phyloP scores from a whole-genome alignment of 495 filamentous ascomycete species.

The Aspergillus bridgeri region DNA sequence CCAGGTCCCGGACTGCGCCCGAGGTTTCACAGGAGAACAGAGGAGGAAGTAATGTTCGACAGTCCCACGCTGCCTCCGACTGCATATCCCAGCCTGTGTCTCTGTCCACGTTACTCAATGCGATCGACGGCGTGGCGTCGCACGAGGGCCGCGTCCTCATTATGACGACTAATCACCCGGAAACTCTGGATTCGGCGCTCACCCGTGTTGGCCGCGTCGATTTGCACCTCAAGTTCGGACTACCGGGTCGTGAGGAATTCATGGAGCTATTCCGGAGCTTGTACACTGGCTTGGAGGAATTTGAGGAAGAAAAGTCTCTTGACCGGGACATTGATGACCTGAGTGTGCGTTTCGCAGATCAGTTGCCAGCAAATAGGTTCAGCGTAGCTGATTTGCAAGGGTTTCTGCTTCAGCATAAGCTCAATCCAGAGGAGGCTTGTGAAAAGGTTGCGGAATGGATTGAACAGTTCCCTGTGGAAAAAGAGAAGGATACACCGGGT shows the following conservation, averaged over 20 bases:
- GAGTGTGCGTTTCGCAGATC: not conserved
- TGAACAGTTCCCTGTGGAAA: not conserved
- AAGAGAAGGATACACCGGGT: not conserved
- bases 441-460: not conserved
- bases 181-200: constrained; percentile 69
- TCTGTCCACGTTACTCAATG: constrained; percentile 73
- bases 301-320: not conserved
- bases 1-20: constrained; percentile 9
- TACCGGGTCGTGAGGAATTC: constrained; percentile 58
- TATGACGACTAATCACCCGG: constrained; percentile 78
- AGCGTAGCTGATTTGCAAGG: not conserved
- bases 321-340: not conserved
- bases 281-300: constrained; percentile 37
- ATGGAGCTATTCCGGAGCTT: constrained; percentile 62
- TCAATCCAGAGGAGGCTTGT: not conserved
- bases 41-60: not conserved
- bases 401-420: not conserved
- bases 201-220: constrained; percentile 76
- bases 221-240: constrained; percentile 60
- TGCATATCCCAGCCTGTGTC: constrained; percentile 40
- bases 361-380: not conserved
- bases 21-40: constrained; percentile 2
- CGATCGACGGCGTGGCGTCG: constrained; percentile 76
- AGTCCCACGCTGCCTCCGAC: too few species aligned
- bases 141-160: constrained; percentile 78